Evolutionary conservation across 306 rosid genomes (phyloP).

Genomic region (Cucurbita pepo): DNA sequence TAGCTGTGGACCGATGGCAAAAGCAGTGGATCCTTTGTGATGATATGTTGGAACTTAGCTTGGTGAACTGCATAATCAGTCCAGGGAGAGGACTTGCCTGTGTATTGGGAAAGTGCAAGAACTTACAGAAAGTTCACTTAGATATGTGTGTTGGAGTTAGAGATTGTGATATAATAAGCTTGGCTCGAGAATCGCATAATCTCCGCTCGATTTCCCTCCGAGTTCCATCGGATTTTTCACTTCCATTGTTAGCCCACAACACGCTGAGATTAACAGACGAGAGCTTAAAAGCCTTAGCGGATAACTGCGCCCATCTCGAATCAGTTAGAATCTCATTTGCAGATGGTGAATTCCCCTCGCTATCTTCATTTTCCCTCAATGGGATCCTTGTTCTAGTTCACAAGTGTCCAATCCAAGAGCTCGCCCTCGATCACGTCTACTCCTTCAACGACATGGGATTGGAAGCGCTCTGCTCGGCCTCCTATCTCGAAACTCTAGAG

Average conservation of each 20-base stretch:
- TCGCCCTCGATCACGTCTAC: constrained; percentile 68
- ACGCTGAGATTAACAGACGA: constrained; percentile 63
- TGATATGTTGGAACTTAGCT: constrained; percentile 54
- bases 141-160: constrained; percentile 88
- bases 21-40: constrained; percentile 65
- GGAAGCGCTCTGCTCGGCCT: constrained; percentile 73
- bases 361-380: constrained; percentile 52
- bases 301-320: constrained; percentile 63
- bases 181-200: constrained; percentile 46
- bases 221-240: constrained; percentile 76
- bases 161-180: constrained; percentile 55
- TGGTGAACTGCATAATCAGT: constrained; percentile 83
- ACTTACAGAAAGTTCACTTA: constrained; percentile 58
- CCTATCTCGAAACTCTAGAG: constrained; percentile 56
- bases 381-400: constrained; percentile 53
- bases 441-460: constrained; percentile 70
- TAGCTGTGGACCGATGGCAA: constrained; percentile 78
- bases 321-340: constrained; percentile 60
- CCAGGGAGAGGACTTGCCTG: constrained; percentile 91
- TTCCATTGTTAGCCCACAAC: constrained; percentile 46
- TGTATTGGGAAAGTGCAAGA: constrained; percentile 63
- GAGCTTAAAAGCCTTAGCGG: constrained; percentile 57
- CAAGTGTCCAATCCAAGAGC: constrained; percentile 50
- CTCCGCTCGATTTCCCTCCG: constrained; percentile 55
- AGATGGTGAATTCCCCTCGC: constrained; percentile 80